These are phyloP conservation scores for Kodamaea hsintzibuensis DNA, from an alignment of 805 yeast genomes.

Conservation along the genomic window DNA sequence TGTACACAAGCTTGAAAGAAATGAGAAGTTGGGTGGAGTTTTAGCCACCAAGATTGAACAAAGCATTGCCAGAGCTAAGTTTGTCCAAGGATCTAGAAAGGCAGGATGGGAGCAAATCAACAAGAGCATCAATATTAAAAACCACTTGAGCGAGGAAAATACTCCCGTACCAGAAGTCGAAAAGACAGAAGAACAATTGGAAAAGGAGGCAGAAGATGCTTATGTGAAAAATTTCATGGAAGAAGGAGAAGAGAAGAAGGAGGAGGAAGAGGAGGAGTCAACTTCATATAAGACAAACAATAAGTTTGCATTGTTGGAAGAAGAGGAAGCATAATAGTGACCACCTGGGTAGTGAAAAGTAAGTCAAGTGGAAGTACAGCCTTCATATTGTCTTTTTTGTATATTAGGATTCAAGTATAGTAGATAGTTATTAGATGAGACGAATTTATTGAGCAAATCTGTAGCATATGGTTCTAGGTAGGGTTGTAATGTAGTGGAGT, in stretches of 20 bases:
- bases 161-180: conserved; percentile 9
- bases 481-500: too few relatives aligned
- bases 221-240: conserved; percentile 32
- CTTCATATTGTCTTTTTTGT: background rate
- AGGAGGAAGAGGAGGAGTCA: conserved; percentile 1
- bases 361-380: background rate
- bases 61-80: conserved; percentile 63
- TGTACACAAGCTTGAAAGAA: conserved; percentile 46
- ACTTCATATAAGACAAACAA: conserved; percentile 17
- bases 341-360: background rate
- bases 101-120: conserved; percentile 74
- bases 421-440: too few relatives aligned
- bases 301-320: conserved; percentile 40
- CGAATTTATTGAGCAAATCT: too few relatives aligned
- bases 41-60: conserved; percentile 62
- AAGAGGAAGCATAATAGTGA: conserved; percentile 29
- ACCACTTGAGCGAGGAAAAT: conserved; percentile 11
- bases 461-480: too few relatives aligned
- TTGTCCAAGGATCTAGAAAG: conserved; percentile 62
- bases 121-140: conserved; percentile 39
- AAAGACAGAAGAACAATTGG: conserved; percentile 24
- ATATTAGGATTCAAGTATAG: background rate
- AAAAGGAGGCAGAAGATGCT: conserved; percentile 38
- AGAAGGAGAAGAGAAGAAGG: conserved; percentile 10
- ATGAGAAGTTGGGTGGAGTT: conserved; percentile 53